These are phyloP conservation scores for Ascosphaera pollenicola DNA, from an alignment of 2,329 filamentous ascomycete species.

Conservation along the genomic window DNA sequence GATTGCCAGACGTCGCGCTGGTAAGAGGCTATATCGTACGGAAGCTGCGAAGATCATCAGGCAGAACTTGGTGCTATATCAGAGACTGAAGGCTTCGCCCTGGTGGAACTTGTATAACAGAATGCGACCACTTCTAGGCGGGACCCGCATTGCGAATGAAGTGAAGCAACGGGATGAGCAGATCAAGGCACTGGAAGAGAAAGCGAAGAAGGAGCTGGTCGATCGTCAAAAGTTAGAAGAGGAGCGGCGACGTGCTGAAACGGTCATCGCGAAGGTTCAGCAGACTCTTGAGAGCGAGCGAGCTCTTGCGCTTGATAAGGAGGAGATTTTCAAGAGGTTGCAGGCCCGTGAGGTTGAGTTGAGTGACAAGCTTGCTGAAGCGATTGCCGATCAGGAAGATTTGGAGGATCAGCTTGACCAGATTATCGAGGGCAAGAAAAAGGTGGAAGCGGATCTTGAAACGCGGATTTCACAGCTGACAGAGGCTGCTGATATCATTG, in stretches of 20 bases:
- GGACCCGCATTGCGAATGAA: constrained; percentile 75
- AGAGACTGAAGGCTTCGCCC: constrained; percentile 71
- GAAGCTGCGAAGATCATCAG: constrained; percentile 93
- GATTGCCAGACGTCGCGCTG: constrained; percentile 63
- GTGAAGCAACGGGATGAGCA: constrained; percentile 89
- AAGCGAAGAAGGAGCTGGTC: constrained; percentile 53
- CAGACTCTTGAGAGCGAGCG: constrained; percentile 90
- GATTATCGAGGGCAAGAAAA: constrained; percentile 71
- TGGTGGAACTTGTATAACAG: constrained; percentile 94
- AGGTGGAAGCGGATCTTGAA: constrained; percentile 65
- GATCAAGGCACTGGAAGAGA: constrained; percentile 68
- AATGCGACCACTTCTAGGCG: constrained; percentile 87
- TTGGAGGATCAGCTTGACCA: constrained; percentile 86
- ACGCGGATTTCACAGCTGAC: constrained; percentile 63
- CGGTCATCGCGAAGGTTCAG: constrained; percentile 73
- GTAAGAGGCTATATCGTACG: constrained; percentile 82
- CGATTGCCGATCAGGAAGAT: constrained; percentile 81
- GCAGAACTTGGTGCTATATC: constrained; percentile 77
- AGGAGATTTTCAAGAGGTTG: constrained; percentile 95
- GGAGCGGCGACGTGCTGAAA: constrained; percentile 65
- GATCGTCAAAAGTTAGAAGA: constrained; percentile 71
- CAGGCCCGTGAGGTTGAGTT: constrained; percentile 81
- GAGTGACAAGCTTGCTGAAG: constrained; percentile 76
- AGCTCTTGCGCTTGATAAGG: constrained; percentile 88
- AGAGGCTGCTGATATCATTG: constrained; percentile 73